Evolutionary conservation across 371 early-diverging fungal genomes (phyloP), one percentile per base, ranked within the genome.

Genomic region (Syncephalastrum contaminatum): DNA sequence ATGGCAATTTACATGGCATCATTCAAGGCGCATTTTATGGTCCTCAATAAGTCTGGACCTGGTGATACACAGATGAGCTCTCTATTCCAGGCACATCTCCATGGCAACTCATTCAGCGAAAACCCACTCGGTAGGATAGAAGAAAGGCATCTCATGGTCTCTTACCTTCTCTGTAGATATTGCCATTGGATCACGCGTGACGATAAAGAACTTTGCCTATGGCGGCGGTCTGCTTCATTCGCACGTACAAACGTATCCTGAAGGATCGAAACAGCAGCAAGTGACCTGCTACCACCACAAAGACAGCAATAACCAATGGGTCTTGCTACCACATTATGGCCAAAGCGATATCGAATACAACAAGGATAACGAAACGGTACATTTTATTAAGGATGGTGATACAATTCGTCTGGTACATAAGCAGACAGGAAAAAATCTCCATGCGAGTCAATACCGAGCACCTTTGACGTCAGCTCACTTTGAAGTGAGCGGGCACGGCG

Each of bases 31-130:
- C 99, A 99, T 73, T 99, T 99, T 69, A 73, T 81, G 36, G 81
- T 99, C 43, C 82, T 99, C 21, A 89, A 85, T 64, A 83, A 82
- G 50, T 88, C 88, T 58, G 98, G 99, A 1, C 73, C 91, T 10
- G 99, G 99, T 16, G 99, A 99, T 75, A 94, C 95, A 8, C 94
- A 94, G 56, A 99, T 99, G 99, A 93, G 95, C 67, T 96, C 96
- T 6, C 72, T 97, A 15, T 99, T 99, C 79, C 99, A 99, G 68
- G 92, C 97, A 2, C 82, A 86, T 4, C 79, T 99, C n/a, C 61
- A 79, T 30, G 98, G 97, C 14, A 97, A 84, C 70, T 77, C 80
- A 24, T 86, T 98, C 49, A 64, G 72, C 25, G 63, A 82, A 43
- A 93, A 92, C 63, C 98, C 98, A 13, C 76, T 96, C 20, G 84